Evolutionary conservation across 2,329 filamentous ascomycete species (phyloP).

Genomic region (Fonsecaea pedrosoi): DNA sequence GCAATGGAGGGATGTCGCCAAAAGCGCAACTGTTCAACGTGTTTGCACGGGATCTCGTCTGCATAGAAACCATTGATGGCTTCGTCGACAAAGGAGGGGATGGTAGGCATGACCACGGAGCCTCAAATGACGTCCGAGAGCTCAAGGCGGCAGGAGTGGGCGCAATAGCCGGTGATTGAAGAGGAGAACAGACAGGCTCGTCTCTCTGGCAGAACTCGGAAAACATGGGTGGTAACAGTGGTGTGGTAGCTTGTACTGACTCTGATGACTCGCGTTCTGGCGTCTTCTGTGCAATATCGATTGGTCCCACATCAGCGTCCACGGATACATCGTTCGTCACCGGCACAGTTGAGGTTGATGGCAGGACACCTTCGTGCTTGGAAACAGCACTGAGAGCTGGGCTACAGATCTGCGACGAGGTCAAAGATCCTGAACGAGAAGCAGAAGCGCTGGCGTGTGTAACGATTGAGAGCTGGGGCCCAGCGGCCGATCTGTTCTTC

Average conservation of each 20-base stretch:
- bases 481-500: slow-evolving; percentile 56
- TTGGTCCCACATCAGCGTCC: slow-evolving; percentile 57
- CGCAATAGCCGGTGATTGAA: slow-evolving; percentile 82
- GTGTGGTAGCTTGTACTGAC: slow-evolving; percentile 76
- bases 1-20: slow-evolving; percentile 67
- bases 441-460: slow-evolving; percentile 65
- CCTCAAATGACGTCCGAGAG: slow-evolving; percentile 56
- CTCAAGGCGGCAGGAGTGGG: slow-evolving; percentile 57
- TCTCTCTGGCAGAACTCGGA: slow-evolving; percentile 61
- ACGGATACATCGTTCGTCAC: slow-evolving; percentile 61
- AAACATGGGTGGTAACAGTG: slow-evolving; percentile 82
- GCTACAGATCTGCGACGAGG: slow-evolving; percentile 48
- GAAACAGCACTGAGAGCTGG: slow-evolving; percentile 47
- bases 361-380: slow-evolving; percentile 60
- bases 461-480: slow-evolving; percentile 62
- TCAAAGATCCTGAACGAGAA: slow-evolving; percentile 52
- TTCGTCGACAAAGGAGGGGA: slow-evolving; percentile 79
- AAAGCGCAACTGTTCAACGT: slow-evolving; percentile 59
- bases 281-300: slow-evolving; percentile 63
- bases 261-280: slow-evolving; percentile 58
- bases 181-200: slow-evolving; percentile 73
- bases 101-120: slow-evolving; percentile 57
- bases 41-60: slow-evolving; percentile 53
- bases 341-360: slow-evolving; percentile 68
- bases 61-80: slow-evolving; percentile 78